Base-by-base conservation (phyloP, 805 yeast genomes). In the Starmerella sp. region DNA sequence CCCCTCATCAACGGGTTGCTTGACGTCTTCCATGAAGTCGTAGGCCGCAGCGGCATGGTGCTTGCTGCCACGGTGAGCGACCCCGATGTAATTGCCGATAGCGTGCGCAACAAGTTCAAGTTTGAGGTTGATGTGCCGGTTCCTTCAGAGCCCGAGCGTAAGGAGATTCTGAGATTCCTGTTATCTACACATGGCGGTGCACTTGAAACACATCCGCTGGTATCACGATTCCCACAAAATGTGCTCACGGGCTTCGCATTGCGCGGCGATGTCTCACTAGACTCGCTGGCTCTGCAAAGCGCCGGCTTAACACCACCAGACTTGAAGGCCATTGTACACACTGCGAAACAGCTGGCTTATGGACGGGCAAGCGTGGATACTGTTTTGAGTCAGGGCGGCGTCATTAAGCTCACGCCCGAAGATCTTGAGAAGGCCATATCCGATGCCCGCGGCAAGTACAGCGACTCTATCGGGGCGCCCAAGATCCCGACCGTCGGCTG, bases 381-480 rank as follows among this genome's bases (percentile, higher is more conserved):
- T 51, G 63, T 74, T 38, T 65, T 74, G 36, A 74, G 80, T 3
- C 73, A 77, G 59, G 82, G 83, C 4, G 88, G 91, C 2, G 54
- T 67, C 8, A 64, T 84, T 9, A 73, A 72, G 32, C 63, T 83
- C 43, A 73, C 71, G 0, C 83, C 87, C 0, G 75, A 68, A 4
- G 90, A 85, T 65, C 80, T 86, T 64, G 83, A 79, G 52, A 71
- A 67, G 31, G 83, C 96, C 0, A 86, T 89, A 52, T 79, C 82
- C 54, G 82, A 78, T 54, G 96, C 97, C 0, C 75, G 97, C 64
- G 82, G 80, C 63, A 89, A 86, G 66, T 90, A 84, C 68, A 84
- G 95, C 62, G 96, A 88, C 60, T 85, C 96, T 0, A 90, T 93
- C 55, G 97, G 97, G 7, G 97, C 97, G 0, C 98, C 98, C 14